These are phyloP conservation scores for Colletotrichum gloeosporioides DNA, from an alignment of 2,329 filamentous ascomycete genomes.

Conservation along the genomic window DNA sequence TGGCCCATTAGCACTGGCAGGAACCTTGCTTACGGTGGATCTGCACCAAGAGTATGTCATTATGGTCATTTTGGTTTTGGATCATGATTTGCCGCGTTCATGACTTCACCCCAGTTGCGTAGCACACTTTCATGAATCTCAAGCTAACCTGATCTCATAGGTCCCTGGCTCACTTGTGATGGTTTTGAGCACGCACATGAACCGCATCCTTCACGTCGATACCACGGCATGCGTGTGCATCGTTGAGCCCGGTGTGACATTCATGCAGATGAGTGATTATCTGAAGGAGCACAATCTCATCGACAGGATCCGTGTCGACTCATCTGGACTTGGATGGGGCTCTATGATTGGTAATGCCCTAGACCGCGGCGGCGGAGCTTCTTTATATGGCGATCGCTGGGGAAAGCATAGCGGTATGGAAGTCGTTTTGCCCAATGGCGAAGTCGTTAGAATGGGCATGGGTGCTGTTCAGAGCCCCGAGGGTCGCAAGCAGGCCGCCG, in stretches of 20 bases:
- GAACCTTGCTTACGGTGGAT: constrained; percentile 59
- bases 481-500: constrained; percentile 29
- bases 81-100: background rate
- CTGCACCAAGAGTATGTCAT: constrained; percentile 46
- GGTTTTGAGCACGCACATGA: constrained; percentile 59
- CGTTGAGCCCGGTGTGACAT: constrained; percentile 62
- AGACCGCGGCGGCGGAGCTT: constrained; percentile 52
- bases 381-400: constrained; percentile 36
- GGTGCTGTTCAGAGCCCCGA: constrained; percentile 44
- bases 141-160: background rate
- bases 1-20: constrained; percentile 56
- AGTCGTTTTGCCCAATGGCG: constrained; percentile 49
- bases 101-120: too few species aligned
- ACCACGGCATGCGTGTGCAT: constrained; percentile 52
- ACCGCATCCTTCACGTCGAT: constrained; percentile 55
- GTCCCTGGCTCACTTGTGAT: constrained; percentile 54
- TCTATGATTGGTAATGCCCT: constrained; percentile 50
- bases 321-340: constrained; percentile 46
- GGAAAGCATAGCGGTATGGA: constrained; percentile 44
- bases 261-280: constrained; percentile 54
- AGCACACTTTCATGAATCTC: fast-evolving
- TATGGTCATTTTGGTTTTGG: fast-evolving
- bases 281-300: constrained; percentile 43
- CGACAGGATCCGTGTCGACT: constrained; percentile 45
- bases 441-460: constrained; percentile 52